Percentiles rank a stretch among this genome's conserved stretches.
Conservation (phyloP, 306 rosid species). For the Lagenaria siceraria region DNA sequence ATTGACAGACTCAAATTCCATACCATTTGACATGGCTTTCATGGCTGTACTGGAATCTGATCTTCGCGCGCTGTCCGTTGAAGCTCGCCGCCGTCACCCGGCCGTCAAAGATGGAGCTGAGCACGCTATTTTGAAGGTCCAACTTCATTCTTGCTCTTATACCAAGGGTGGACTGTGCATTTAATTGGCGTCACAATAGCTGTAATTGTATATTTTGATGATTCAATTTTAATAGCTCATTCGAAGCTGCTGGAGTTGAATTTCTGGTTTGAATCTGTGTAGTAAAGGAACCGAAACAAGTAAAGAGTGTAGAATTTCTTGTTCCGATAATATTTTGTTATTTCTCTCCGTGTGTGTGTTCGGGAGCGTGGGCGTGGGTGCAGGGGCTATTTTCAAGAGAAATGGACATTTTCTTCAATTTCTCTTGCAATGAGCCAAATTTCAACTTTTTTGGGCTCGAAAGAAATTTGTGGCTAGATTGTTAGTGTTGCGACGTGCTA, state of each 20-base stretch:
- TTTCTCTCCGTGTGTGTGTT: neutral
- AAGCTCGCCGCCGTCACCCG: slow-evolving; percentile 98
- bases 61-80: slow-evolving; percentile 95
- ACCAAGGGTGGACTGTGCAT: neutral
- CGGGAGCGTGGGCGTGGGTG: neutral
- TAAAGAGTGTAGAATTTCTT: neutral
- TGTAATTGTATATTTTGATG: neutral
- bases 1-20: neutral
- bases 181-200: neutral
- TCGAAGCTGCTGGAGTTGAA: neutral
- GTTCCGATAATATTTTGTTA: neutral
- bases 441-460: too few relatives aligned
- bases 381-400: neutral
- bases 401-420: neutral
- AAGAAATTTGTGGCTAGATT: neutral
- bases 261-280: neutral
- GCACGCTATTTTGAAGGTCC: slow-evolving; percentile 85
- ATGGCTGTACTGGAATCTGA: slow-evolving; percentile 97
- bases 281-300: neutral
- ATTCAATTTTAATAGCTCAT: neutral
- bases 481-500: neutral
- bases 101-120: slow-evolving; percentile 94
- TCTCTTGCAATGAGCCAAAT: too few relatives aligned
- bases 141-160: neutral
- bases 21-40: slow-evolving; percentile 56